A percentile compares a stretch with the other conserved stretches of the same genome.
Evolutionary conservation across 441 rosid genomes (phyloP).

Genomic region (Euphorbia schlechtendalii): DNA sequence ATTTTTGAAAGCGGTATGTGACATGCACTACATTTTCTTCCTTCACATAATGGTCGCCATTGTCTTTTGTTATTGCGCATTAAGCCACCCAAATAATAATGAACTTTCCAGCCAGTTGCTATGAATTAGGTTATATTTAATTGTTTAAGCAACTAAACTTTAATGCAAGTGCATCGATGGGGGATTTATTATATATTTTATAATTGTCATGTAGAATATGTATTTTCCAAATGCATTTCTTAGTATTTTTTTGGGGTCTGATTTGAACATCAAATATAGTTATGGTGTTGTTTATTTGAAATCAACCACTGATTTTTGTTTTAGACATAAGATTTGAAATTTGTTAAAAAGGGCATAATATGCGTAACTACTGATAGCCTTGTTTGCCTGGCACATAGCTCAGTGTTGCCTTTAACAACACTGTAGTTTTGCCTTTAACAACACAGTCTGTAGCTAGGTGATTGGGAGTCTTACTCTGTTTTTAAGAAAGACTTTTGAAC

Average conservation of each 20-base stretch:
- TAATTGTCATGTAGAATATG: not conserved
- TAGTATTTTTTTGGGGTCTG: not conserved
- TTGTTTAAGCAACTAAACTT: not conserved
- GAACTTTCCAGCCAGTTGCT: not conserved
- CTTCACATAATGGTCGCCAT: not conserved
- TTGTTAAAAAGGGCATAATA: not conserved
- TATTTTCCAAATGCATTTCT: not conserved
- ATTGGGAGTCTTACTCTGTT: not conserved
- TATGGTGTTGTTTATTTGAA: not conserved
- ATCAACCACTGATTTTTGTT: not conserved
- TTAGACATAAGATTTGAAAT: not conserved
- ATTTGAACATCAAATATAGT: not conserved
- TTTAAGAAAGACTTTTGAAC: not conserved
- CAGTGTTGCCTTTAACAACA: not conserved
- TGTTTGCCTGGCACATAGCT: not conserved
- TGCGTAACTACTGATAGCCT: not conserved
- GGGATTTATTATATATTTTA: too few relatives aligned
- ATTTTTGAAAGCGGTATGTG: slow-evolving; percentile 77
- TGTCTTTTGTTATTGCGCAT: not conserved
- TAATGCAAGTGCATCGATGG: not conserved
- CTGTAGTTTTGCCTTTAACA: too few relatives aligned
- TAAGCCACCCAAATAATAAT: not conserved
- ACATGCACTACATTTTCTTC: not conserved
- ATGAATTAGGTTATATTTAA: not conserved
- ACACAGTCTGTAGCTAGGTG: too few relatives aligned